Evolutionary conservation across 2,329 filamentous ascomycete genomes (phyloP).

Genomic region (Colletotrichum sublineola): DNA sequence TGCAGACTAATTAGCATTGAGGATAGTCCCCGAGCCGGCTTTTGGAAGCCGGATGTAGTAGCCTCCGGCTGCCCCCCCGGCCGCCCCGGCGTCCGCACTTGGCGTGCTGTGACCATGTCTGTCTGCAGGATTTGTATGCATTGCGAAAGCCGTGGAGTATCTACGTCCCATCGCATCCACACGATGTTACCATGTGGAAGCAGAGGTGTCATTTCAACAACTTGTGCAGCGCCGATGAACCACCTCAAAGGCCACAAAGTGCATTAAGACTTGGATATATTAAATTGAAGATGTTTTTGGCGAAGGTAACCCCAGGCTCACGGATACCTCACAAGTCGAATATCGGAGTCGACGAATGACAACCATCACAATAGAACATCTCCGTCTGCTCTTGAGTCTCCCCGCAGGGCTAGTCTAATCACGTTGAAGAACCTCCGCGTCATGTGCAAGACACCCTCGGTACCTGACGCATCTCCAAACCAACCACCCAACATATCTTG

Average conservation of each 20-base stretch:
- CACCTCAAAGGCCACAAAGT: neutral
- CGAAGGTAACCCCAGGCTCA: neutral
- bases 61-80: neutral
- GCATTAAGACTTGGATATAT: neutral
- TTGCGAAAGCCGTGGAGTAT: neutral
- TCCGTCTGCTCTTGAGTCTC: slow-evolving; percentile 3
- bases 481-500: slow-evolving; percentile 10
- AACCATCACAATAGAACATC: neutral
- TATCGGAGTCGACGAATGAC: neutral
- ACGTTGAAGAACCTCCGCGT: slow-evolving; percentile 8
- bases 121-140: neutral
- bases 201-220: neutral
- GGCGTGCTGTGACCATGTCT: neutral
- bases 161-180: neutral
- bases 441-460: slow-evolving; percentile 4
- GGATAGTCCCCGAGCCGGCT: slow-evolving; percentile 1
- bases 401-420: slow-evolving; percentile 6
- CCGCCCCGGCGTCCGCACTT: slow-evolving; percentile 7
- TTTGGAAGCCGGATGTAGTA: slow-evolving; percentile 19
- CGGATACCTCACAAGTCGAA: neutral
- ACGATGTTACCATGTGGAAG: slow-evolving; percentile 18
- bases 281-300: neutral
- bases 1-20: slow-evolving; percentile 3
- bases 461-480: slow-evolving; percentile 3
- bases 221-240: neutral